Evolutionary conservation across 805 yeast species (phyloP).

Genomic region (Phaffomyces thermotolerans): DNA sequence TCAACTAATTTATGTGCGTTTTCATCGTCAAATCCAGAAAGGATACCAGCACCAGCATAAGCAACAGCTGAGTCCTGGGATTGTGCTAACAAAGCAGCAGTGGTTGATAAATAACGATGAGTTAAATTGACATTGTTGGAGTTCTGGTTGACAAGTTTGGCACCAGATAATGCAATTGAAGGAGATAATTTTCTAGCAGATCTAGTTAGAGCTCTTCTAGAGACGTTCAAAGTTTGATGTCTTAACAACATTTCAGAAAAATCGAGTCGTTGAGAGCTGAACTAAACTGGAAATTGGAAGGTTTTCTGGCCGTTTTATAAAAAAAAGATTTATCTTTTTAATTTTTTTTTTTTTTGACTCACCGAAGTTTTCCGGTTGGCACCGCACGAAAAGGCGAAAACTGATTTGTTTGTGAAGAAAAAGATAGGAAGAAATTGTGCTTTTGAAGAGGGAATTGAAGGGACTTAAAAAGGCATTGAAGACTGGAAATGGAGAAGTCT

Average conservation of each 20-base stretch:
- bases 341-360: too few relatives aligned
- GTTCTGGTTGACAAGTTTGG: slow-evolving; percentile 5
- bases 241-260: slow-evolving; percentile 18
- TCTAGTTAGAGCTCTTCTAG: slow-evolving; percentile 18
- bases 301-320: too few relatives aligned
- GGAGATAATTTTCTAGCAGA: slow-evolving; percentile 4
- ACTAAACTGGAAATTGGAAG: background rate
- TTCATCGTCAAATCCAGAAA: slow-evolving; percentile 50
- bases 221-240: slow-evolving; percentile 21
- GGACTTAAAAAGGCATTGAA: too few relatives aligned
- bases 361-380: background rate
- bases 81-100: slow-evolving; percentile 15
- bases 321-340: too few relatives aligned
- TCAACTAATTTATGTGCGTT: slow-evolving; percentile 66
- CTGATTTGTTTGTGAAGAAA: too few relatives aligned
- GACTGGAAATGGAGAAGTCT: too few relatives aligned
- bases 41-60: slow-evolving; percentile 59
- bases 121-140: background rate
- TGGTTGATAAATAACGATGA: slow-evolving; percentile 14
- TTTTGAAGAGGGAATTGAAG: too few relatives aligned
- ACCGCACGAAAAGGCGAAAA: background rate
- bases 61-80: slow-evolving; percentile 20
- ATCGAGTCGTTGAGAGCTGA: background rate
- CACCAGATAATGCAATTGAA: slow-evolving; percentile 10
- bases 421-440: too few relatives aligned